These are phyloP conservation scores for Talaromyces sp. DNA, from an alignment of 2,329 filamentous ascomycete genomes.

Conservation along the genomic window DNA sequence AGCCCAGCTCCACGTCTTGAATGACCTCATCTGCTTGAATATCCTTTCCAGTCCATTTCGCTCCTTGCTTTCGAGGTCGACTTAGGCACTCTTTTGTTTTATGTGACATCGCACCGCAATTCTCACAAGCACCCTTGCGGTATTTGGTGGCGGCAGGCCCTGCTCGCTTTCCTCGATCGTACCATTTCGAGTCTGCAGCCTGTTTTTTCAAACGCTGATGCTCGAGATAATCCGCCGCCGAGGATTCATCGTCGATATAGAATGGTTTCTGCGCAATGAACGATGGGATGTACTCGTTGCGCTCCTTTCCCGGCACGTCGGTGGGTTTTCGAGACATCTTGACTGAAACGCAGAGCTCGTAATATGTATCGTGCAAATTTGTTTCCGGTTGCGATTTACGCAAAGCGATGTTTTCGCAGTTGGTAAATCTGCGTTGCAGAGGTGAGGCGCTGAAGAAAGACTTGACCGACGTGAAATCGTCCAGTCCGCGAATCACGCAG, in stretches of 20 bases:
- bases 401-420: neutral
- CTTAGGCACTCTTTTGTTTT: conserved; percentile 91
- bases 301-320: conserved; percentile 64
- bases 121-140: conserved; percentile 96
- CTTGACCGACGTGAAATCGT: neutral
- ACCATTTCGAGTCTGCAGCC: conserved; percentile 75
- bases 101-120: conserved; percentile 95
- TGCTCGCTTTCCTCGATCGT: conserved; percentile 78
- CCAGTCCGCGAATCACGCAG: neutral
- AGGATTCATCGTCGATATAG: conserved; percentile 75
- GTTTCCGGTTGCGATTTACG: neutral
- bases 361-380: neutral
- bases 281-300: conserved; percentile 96
- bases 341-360: neutral
- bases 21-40: conserved; percentile 89
- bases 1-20: conserved; percentile 80
- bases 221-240: conserved; percentile 82
- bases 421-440: neutral
- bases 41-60: conserved; percentile 85
- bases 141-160: conserved; percentile 92
- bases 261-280: conserved; percentile 99
- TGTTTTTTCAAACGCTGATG: conserved; percentile 81
- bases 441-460: neutral
- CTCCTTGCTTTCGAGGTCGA: conserved; percentile 80
- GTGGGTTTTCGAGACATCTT: conserved; percentile 46